phyloP scores from a whole-genome alignment of 345 rosid genomes.

The Turritis glabra region DNA sequence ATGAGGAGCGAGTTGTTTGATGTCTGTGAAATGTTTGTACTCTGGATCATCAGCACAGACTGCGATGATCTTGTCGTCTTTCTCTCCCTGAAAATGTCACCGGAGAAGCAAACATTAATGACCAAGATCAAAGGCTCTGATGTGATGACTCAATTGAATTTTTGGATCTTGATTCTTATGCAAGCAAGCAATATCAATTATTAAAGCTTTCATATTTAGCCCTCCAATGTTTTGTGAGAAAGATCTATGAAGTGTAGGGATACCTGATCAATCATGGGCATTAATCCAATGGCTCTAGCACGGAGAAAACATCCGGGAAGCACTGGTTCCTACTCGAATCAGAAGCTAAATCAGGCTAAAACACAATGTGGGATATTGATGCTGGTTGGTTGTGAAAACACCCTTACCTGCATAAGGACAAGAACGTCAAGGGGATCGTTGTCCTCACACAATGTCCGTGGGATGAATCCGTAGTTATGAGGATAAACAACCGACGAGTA shows the following conservation, averaged over 20 bases:
- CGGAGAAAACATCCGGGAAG: constrained; percentile 94
- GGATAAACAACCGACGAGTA: constrained; percentile 99
- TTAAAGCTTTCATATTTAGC: too few relatives aligned
- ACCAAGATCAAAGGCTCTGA: not conserved
- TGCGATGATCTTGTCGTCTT: constrained; percentile 97
- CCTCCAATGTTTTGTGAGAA: not conserved
- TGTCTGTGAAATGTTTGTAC: constrained; percentile 81
- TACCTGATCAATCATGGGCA: constrained; percentile 99
- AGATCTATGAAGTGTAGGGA: not conserved
- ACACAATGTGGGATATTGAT: not conserved
- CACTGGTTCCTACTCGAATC: constrained; percentile 77
- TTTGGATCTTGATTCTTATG: not conserved
- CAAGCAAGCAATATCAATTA: too few relatives aligned
- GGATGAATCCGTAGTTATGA: constrained; percentile 97
- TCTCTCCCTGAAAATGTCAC: constrained; percentile 64
- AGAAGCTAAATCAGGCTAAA: not conserved
- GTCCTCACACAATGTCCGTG: constrained; percentile 92
- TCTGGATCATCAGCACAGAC: constrained; percentile 99
- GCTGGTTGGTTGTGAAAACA: constrained; percentile 7
- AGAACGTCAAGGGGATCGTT: constrained; percentile 94
- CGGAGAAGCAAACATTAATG: not conserved
- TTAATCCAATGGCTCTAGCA: constrained; percentile 93
- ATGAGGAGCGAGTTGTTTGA: constrained; percentile 92
- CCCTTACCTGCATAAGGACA: constrained; percentile 88
- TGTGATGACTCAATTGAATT: too few relatives aligned